Evolutionary conservation across 2,329 filamentous ascomycete genomes (phyloP), one percentile per base, ranked within the genome.

Genomic region (Coniochaeta sp.): DNA sequence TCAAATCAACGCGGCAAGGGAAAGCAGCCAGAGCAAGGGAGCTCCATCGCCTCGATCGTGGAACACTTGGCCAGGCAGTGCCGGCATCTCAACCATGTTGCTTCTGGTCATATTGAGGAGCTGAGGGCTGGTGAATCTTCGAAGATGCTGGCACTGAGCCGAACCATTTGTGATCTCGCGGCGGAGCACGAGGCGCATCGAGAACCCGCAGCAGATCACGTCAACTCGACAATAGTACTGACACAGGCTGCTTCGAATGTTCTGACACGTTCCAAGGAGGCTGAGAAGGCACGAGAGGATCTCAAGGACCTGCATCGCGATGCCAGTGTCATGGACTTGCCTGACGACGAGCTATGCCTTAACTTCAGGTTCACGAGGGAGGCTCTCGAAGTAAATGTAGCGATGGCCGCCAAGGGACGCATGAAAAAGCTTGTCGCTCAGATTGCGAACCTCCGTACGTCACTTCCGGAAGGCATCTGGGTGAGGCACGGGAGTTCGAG

Each of bases 381-480:
- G 1, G 68, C 68, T 4, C 43, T 57, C 4, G 50, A 60, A 1
- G 17, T 68, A 1, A 40, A 8, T 6, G 14, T 3, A n/a, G 11
- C 7, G 5, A 58, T 57, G 9, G 60, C 69, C 3, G 64, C 58
- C 1, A 66, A 63, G 3, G 76, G 76, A 36, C 76, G 81, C 3
- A 81, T 82, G 75, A 79, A 76, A 63, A 70, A 74, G 28, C 66
- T 83, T 6, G 71, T 79, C 26, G 73, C 68, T 6, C 80, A 83
- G 60, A 65, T 82, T 9, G 73, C 76, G 1, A 74, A 70, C 1
- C 68, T 84, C 43, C 71, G 72, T 19, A 76, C 77, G 0, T 74
- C 75, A 4, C 71, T 84, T 0, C 80, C 81, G 1, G 73, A 77
- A 9, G 80, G 80, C 3, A 81, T 84, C 24, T 83, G 76, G 60